Conservation (phyloP, 2,329 filamentous ascomycete species). For the Pseudopithomyces chartarum region DNA sequence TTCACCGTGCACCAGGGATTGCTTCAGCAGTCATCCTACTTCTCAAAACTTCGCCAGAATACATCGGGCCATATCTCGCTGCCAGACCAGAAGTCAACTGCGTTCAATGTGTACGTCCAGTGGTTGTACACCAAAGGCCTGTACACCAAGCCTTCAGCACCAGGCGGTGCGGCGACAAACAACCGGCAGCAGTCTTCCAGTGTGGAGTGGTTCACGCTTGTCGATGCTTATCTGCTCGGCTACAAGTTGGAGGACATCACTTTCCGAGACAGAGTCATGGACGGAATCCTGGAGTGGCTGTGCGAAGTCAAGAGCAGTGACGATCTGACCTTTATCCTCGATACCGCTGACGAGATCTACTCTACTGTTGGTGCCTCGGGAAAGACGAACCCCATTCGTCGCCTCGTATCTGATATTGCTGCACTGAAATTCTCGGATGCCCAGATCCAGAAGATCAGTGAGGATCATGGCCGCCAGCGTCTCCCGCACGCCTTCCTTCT, state of each 20-base stretch:
- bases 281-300: conserved; percentile 10
- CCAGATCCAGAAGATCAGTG: too few species aligned
- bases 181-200: not conserved
- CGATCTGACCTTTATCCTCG: not conserved
- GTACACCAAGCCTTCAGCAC: not conserved
- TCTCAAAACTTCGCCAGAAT: not conserved
- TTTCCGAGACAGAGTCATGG: conserved; percentile 16
- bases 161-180: not conserved
- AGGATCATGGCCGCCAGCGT: too few species aligned
- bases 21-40: not conserved
- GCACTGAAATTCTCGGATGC: too few species aligned
- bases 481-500: too few species aligned
- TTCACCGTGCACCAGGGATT: conserved; percentile 10
- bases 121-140: conserved; percentile 12
- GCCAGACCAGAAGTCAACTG: not conserved
- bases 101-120: conserved; percentile 7
- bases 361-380: too few species aligned
- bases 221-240: conserved; percentile 12
- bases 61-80: not conserved
- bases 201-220: conserved; percentile 2
- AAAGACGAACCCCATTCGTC: too few species aligned
- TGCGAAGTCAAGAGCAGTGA: not conserved
- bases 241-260: conserved; percentile 12
- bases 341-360: conserved; percentile 3
- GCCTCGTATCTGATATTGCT: too few species aligned